A percentile compares a stretch with the other conserved stretches of the same genome.
These are phyloP conservation scores for Cercospora sp. DNA, from an alignment of 2,329 filamentous ascomycete genomes.

Conservation along the genomic window DNA sequence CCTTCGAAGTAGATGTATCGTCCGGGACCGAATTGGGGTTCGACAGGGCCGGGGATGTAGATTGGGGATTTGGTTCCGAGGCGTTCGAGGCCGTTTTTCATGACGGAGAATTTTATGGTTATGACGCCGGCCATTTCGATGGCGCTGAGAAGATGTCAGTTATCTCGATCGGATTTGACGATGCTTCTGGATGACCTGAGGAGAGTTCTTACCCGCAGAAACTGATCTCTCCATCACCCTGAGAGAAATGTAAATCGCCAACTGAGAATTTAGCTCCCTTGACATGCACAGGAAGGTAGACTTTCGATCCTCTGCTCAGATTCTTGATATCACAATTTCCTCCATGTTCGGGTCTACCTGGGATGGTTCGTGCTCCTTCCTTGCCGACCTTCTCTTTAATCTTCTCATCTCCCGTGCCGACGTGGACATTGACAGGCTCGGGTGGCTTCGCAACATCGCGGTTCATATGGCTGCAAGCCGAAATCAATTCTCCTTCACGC, in stretches of 20 bases:
- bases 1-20: slow-evolving; percentile 84
- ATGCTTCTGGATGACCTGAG: neutral
- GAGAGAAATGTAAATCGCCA: slow-evolving; percentile 70
- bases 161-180: no score
- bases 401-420: slow-evolving; percentile 60
- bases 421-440: slow-evolving; percentile 69
- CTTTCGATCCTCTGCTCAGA: slow-evolving; percentile 73
- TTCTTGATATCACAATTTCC: slow-evolving; percentile 95
- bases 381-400: slow-evolving; percentile 67
- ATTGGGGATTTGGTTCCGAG: slow-evolving; percentile 80
- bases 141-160: slow-evolving; percentile 47
- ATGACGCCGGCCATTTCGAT: slow-evolving; percentile 95
- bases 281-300: slow-evolving; percentile 86
- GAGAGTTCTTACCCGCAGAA: slow-evolving; percentile 49
- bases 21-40: slow-evolving; percentile 82
- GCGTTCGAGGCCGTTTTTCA: slow-evolving; percentile 75
- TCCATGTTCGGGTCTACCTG: slow-evolving; percentile 80
- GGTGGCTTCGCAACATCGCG: slow-evolving; percentile 78
- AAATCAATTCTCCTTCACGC: slow-evolving; percentile 78
- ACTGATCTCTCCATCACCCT: slow-evolving; percentile 87
- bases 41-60: slow-evolving; percentile 82
- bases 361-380: slow-evolving; percentile 83
- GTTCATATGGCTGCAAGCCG: slow-evolving; percentile 62
- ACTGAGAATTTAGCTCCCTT: slow-evolving; percentile 85
- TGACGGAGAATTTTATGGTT: slow-evolving; percentile 83